Conservation (phyloP, 2,329 filamentous ascomycete genomes). For the Cladosporium sp. region DNA sequence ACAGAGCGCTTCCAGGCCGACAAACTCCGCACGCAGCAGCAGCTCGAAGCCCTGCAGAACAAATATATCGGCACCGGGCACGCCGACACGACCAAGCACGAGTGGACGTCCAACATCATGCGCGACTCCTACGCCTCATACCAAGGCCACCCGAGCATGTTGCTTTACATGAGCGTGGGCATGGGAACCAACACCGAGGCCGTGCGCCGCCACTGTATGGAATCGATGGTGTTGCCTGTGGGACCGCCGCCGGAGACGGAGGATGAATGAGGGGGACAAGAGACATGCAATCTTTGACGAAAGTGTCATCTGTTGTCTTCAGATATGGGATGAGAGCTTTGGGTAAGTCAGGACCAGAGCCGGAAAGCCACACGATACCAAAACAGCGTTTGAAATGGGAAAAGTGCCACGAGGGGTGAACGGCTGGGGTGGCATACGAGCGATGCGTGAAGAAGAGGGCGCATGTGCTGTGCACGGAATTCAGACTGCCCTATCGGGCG, state of each 20-base stretch:
- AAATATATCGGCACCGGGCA: slow-evolving; percentile 95
- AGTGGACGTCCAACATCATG: slow-evolving; percentile 93
- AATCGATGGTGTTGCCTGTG: slow-evolving; percentile 64
- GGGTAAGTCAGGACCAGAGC: too few relatives aligned
- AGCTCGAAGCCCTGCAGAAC: slow-evolving; percentile 92
- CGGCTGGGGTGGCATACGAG: too few relatives aligned
- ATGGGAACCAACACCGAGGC: slow-evolving; percentile 77
- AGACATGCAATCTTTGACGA: too few relatives aligned
- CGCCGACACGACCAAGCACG: slow-evolving; percentile 93
- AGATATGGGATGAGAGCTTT: too few relatives aligned
- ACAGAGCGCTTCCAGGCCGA: too few relatives aligned
- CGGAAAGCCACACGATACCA: too few relatives aligned
- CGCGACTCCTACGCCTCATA: slow-evolving; percentile 89
- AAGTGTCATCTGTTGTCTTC: background rate
- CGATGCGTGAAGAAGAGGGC: too few relatives aligned
- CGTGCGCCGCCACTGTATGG: slow-evolving; percentile 72
- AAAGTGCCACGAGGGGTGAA: too few relatives aligned
- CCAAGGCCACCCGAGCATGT: slow-evolving; percentile 79
- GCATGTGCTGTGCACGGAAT: too few relatives aligned
- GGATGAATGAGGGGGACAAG: slow-evolving; percentile 2
- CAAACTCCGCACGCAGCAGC: slow-evolving; percentile 95
- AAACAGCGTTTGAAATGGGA: too few relatives aligned
- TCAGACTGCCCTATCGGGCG: too few relatives aligned
- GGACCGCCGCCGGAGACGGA: slow-evolving; percentile 11
- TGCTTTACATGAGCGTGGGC: slow-evolving; percentile 84